Conservation (phyloP, 2,329 filamentous ascomycete species). For the Botrytis medusae region DNA sequence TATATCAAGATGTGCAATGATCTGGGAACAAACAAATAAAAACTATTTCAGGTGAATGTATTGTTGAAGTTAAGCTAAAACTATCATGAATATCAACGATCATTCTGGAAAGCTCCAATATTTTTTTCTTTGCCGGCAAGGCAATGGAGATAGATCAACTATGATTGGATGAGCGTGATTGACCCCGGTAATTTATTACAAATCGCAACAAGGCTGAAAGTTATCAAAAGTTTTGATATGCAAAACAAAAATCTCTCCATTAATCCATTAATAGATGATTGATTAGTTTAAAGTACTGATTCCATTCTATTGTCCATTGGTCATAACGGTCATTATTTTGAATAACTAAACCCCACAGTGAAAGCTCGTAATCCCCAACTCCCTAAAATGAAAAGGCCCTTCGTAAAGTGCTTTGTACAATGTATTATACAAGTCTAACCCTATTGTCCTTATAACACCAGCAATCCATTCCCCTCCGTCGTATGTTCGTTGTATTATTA, state of each 20-base stretch:
- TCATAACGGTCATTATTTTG: constrained; percentile 1
- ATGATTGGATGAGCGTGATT: constrained; percentile 16
- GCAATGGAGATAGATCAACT: constrained; percentile 1
- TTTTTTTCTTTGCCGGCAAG: constrained; percentile 18
- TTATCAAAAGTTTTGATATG: neutral
- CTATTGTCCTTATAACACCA: constrained; percentile 6
- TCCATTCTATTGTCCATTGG: neutral
- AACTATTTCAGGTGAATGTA: constrained; percentile 13
- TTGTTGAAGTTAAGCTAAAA: constrained; percentile 9
- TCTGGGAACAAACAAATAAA: constrained; percentile 8
- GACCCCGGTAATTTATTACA: constrained; percentile 9
- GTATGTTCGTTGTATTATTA: constrained; percentile 22
- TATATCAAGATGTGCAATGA: neutral
- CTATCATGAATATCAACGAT: constrained; percentile 15
- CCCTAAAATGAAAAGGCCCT: neutral
- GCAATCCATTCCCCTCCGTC: neutral
- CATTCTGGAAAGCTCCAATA: constrained; percentile 24
- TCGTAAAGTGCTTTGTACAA: neutral
- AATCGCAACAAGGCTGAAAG: constrained; percentile 17
- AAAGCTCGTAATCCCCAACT: constrained; percentile 3
- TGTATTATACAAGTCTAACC: constrained; percentile 8
- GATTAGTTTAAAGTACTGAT: neutral
- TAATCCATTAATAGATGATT: neutral
- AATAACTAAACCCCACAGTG: neutral
- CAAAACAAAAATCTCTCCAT: neutral